phyloP scores from a whole-genome alignment of 371 early-diverging fungal genomes.

The Zopfochytrium polystomum region DNA sequence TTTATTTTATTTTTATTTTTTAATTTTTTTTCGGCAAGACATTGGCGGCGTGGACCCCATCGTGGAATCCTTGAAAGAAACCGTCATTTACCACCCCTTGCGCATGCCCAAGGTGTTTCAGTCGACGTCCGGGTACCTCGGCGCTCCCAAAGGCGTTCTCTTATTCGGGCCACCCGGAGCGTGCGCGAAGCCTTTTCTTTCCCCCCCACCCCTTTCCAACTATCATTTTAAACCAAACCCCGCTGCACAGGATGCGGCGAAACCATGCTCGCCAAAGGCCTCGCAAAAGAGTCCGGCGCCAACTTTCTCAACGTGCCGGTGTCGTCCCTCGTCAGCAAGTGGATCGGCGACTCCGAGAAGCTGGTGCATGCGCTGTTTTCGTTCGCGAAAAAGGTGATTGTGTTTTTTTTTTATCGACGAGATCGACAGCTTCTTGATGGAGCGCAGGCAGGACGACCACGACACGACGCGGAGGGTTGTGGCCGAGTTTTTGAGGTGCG shows the following conservation, averaged over 20 bases:
- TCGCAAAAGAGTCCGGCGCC: conserved; percentile 91
- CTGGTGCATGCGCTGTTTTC: conserved; percentile 87
- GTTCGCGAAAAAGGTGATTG: conserved; percentile 84
- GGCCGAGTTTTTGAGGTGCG: conserved; percentile 92
- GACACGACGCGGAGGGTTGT: conserved; percentile 95
- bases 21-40: conserved; percentile 43
- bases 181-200: too few species aligned
- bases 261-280: conserved; percentile 94
- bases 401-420: conserved; percentile 97
- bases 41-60: conserved; percentile 92
- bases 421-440: conserved; percentile 90
- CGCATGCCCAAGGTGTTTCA: conserved; percentile 82
- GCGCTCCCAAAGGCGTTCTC: conserved; percentile 90
- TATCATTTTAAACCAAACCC: too few species aligned
- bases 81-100: conserved; percentile 90
- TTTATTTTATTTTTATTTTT: too few species aligned
- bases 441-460: conserved; percentile 83
- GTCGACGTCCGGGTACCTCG: conserved; percentile 69
- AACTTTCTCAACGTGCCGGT: conserved; percentile 92
- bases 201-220: too few species aligned
- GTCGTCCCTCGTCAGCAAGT: conserved; percentile 92
- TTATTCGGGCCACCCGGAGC: conserved; percentile 82
- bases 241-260: conserved; percentile 74
- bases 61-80: conserved; percentile 81
- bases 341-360: conserved; percentile 94